phyloP scores from a whole-genome alignment of 192 early-diverging fungal species.

The Entophlyctis helioformis region DNA sequence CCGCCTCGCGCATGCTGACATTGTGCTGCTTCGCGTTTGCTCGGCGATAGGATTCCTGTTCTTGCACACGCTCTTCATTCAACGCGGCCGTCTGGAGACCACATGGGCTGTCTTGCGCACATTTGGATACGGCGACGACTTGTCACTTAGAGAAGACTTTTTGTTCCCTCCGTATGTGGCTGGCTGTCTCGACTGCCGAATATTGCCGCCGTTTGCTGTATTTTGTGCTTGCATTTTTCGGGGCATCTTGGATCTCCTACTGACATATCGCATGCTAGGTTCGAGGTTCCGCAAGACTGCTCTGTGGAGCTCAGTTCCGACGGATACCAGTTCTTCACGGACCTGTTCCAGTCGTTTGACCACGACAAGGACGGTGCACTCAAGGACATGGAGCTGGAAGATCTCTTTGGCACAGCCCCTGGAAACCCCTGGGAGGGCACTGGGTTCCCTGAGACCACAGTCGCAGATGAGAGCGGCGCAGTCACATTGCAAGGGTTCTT shows the following conservation, averaged over 20 bases:
- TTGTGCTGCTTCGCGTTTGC: not conserved
- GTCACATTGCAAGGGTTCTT: slow-evolving; percentile 94
- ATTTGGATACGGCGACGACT: slow-evolving; percentile 95
- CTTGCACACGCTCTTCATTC: slow-evolving; percentile 92
- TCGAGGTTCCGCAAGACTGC: slow-evolving; percentile 81
- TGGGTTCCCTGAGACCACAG: slow-evolving; percentile 79
- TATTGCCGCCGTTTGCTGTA: too few species aligned
- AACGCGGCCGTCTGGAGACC: slow-evolving; percentile 91
- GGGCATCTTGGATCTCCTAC: not conserved
- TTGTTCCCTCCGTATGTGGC: slow-evolving; percentile 58
- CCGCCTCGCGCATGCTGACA: too few species aligned
- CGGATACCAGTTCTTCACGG: slow-evolving; percentile 92
- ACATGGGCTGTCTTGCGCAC: slow-evolving; percentile 94
- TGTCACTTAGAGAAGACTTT: slow-evolving; percentile 84
- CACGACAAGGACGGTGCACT: slow-evolving; percentile 95
- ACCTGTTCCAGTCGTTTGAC: slow-evolving; percentile 89
- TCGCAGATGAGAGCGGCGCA: slow-evolving; percentile 67
- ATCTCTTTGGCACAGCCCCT: slow-evolving; percentile 79
- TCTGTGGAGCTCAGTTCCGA: slow-evolving; percentile 87
- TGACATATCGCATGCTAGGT: slow-evolving; percentile 19
- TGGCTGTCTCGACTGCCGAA: not conserved
- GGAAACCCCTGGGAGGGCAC: slow-evolving; percentile 88
- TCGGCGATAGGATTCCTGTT: slow-evolving; percentile 65
- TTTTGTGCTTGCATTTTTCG: not conserved
- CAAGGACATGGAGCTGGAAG: slow-evolving; percentile 67